Evolutionary conservation across 2,329 filamentous ascomycete genomes (phyloP).

Genomic region (Colletotrichum paranaense): DNA sequence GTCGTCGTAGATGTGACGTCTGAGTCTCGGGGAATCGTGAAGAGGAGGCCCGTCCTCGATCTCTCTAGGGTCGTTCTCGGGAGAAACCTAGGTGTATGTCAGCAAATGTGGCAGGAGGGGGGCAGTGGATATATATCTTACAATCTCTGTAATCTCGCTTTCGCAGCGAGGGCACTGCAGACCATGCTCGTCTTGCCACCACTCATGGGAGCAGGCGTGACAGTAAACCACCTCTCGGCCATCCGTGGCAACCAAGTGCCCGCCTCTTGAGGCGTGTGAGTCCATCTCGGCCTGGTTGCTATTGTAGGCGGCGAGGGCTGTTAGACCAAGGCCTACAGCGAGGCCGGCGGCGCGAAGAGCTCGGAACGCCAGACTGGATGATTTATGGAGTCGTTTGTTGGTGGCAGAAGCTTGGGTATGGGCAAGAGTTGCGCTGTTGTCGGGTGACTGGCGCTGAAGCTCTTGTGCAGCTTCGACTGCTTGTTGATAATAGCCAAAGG

Average conservation of each 20-base stretch:
- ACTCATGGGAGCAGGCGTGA: slow-evolving; percentile 83
- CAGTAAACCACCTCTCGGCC: slow-evolving; percentile 84
- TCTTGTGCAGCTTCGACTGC: neutral
- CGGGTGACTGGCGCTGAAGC: neutral
- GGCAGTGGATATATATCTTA: slow-evolving; percentile 58
- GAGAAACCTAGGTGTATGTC: slow-evolving; percentile 57
- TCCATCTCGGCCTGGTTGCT: slow-evolving; percentile 57
- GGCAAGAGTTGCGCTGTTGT: neutral
- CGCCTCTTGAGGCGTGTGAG: slow-evolving; percentile 40
- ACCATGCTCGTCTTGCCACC: slow-evolving; percentile 77
- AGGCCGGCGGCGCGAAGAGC: slow-evolving; percentile 65
- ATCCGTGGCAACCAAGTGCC: slow-evolving; percentile 61
- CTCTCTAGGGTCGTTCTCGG: slow-evolving; percentile 72
- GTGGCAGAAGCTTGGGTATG: neutral
- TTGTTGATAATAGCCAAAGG: no score
- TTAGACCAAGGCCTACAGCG: slow-evolving; percentile 68
- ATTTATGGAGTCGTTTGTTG: slow-evolving; percentile 15
- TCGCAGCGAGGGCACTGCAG: slow-evolving; percentile 82
- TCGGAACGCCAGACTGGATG: slow-evolving; percentile 65
- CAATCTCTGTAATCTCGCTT: slow-evolving; percentile 87
- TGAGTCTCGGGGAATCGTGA: slow-evolving; percentile 34
- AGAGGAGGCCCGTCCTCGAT: slow-evolving; percentile 41
- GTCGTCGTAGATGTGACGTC: slow-evolving; percentile 43
- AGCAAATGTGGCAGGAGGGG: slow-evolving; percentile 16
- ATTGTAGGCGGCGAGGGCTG: slow-evolving; percentile 66